phyloP scores from a whole-genome alignment of 2,329 filamentous ascomycete species.

The Trichoderma asperellum region DNA sequence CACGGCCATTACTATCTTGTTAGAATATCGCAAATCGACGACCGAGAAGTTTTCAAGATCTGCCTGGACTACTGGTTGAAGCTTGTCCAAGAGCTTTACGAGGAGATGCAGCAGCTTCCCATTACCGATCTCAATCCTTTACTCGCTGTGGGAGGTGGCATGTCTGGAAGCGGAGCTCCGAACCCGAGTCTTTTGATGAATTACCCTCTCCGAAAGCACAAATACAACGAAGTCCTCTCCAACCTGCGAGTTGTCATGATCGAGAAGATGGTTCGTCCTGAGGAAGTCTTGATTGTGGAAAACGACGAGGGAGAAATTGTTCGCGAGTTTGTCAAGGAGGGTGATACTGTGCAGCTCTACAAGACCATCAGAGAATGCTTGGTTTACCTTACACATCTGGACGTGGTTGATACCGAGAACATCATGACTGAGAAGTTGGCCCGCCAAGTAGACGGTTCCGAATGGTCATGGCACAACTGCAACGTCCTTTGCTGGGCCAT shows the following conservation, averaged over 20 bases:
- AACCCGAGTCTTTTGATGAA: conserved; percentile 84
- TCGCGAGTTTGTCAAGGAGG: conserved; percentile 98
- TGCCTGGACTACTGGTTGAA: conserved; percentile 99
- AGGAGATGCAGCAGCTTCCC: conserved; percentile 97
- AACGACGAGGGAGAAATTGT: conserved; percentile 99
- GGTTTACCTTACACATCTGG: conserved; percentile 95
- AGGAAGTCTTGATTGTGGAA: conserved; percentile 98
- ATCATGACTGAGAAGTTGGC: conserved; percentile 99
- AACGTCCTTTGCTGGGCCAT: conserved; percentile 99
- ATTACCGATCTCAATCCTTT: conserved; percentile 92
- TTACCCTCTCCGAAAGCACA: conserved; percentile 95
- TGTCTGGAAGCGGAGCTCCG: conserved; percentile 79
- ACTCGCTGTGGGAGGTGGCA: conserved; percentile 72
- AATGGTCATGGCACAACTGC: conserved; percentile 99
- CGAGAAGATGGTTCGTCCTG: conserved; percentile 98
- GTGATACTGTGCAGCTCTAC: conserved; percentile 97
- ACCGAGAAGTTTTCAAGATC: conserved; percentile 99
- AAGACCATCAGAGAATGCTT: conserved; percentile 98
- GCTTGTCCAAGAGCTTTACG: conserved; percentile 94
- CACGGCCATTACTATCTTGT: conserved; percentile 99
- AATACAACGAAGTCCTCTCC: conserved; percentile 91
- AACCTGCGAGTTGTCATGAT: conserved; percentile 98
- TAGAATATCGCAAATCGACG: conserved; percentile 96
- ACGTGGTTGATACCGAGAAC: conserved; percentile 94
- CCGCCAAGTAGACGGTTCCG: conserved; percentile 88